A percentile compares a stretch with the other conserved stretches of the same genome.
Evolutionary conservation across 2,329 filamentous ascomycete species (phyloP).

Genomic region (Emmonsiellopsis sp.): DNA sequence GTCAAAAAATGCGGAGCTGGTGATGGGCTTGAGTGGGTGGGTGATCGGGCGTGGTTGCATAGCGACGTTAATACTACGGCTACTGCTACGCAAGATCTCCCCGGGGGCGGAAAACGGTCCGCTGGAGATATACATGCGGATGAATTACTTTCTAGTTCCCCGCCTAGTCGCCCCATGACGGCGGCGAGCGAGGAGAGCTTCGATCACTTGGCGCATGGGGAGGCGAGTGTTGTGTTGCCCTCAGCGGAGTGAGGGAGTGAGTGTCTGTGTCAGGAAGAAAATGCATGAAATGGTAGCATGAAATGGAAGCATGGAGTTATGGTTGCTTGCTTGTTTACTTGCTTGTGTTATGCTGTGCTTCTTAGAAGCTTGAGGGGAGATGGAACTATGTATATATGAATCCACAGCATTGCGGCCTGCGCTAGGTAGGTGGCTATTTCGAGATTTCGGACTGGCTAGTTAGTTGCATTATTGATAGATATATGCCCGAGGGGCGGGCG

Average conservation of each 20-base stretch:
- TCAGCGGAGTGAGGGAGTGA: not conserved
- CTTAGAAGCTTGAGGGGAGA: too few species aligned
- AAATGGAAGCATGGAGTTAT: not conserved
- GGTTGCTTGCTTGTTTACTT: not conserved
- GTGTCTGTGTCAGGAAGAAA: not conserved
- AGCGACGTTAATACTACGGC: constrained; percentile 2
- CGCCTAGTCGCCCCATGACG: constrained; percentile 30
- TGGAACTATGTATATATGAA: too few species aligned
- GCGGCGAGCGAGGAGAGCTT: constrained; percentile 41
- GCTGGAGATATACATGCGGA: constrained; percentile 6
- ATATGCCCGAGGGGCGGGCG: too few species aligned
- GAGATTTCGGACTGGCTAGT: too few species aligned
- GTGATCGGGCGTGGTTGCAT: constrained; percentile 23
- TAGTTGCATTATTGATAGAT: too few species aligned
- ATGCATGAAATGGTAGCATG: not conserved
- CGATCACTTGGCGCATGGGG: constrained; percentile 35
- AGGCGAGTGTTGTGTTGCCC: constrained; percentile 34
- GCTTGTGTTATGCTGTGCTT: not conserved
- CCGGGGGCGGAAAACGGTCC: constrained; percentile 5
- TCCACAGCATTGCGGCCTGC: too few species aligned
- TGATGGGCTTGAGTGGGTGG: constrained; percentile 35
- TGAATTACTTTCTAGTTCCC: constrained; percentile 1
- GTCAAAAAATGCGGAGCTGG: constrained; percentile 21
- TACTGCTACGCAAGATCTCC: constrained; percentile 1
- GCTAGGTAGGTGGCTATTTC: too few species aligned